Evolutionary conservation across 1,284 basidiomycete genomes (phyloP).

Genomic region (Heterobasidion parviporum): DNA sequence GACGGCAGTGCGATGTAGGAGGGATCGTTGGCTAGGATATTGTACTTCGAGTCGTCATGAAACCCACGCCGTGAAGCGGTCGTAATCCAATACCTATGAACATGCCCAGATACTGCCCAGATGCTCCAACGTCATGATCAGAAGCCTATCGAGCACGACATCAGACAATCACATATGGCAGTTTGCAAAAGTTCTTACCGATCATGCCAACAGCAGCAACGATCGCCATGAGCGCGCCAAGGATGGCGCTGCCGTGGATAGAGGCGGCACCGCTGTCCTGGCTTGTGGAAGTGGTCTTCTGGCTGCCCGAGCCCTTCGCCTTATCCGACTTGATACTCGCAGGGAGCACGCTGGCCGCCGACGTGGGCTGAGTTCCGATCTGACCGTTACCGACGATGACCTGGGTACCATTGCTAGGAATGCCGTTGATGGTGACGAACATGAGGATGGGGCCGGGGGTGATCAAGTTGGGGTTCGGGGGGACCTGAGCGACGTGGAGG

Average conservation of each 20-base stretch:
- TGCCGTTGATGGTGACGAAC: conserved; percentile 75
- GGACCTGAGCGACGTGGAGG: conserved; percentile 73
- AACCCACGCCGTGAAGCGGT: not conserved
- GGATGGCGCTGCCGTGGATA: conserved; percentile 14
- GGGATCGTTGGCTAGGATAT: not conserved
- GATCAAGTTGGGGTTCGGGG: conserved; percentile 78
- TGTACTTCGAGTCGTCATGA: not conserved
- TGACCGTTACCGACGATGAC: conserved; percentile 77
- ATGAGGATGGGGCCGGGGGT: conserved; percentile 81
- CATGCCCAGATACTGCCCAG: not conserved
- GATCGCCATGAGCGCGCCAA: conserved; percentile 17
- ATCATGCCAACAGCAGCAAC: conserved; percentile 19
- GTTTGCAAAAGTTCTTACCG: not conserved
- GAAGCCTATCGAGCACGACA: not conserved
- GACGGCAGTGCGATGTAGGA: not conserved
- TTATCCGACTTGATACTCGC: conserved; percentile 30
- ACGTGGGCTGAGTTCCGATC: conserved; percentile 58
- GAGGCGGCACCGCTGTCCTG: not conserved
- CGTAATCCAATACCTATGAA: not conserved
- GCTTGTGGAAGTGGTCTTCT: not conserved
- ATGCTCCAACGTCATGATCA: not conserved
- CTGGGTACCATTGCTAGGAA: conserved; percentile 73
- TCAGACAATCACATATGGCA: not conserved
- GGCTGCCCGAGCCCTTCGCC: conserved; percentile 1
- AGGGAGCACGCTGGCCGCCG: conserved; percentile 44